Evolutionary conservation across 2,329 filamentous ascomycete genomes (phyloP).

Genomic region (Clathrospora elynae): DNA sequence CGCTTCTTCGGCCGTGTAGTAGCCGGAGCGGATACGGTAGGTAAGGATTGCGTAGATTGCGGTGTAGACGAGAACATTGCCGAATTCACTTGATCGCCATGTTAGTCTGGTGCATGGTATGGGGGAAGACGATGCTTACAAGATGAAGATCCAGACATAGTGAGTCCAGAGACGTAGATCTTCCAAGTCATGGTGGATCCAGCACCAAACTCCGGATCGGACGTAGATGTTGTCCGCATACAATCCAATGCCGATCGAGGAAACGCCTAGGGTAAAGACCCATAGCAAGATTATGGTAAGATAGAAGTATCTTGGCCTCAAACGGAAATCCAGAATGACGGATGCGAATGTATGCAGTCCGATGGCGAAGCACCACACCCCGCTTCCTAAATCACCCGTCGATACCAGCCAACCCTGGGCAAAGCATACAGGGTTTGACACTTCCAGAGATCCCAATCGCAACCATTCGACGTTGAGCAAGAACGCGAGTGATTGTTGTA

Average conservation of each 20-base stretch:
- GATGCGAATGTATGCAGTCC: slow-evolving; percentile 69
- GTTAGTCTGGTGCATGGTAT: slow-evolving; percentile 4
- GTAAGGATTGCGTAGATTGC: slow-evolving; percentile 50
- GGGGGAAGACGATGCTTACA: slow-evolving; percentile 26
- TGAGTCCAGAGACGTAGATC: slow-evolving; percentile 64
- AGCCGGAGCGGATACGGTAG: slow-evolving; percentile 45
- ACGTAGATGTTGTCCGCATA: slow-evolving; percentile 60
- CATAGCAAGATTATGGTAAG: slow-evolving; percentile 57
- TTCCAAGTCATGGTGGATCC: slow-evolving; percentile 63
- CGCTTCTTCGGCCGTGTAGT: slow-evolving; percentile 43
- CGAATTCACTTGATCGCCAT: slow-evolving; percentile 49
- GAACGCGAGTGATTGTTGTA: slow-evolving; percentile 69
- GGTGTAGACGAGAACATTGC: slow-evolving; percentile 58
- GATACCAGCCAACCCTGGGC: slow-evolving; percentile 73
- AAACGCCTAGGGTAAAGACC: slow-evolving; percentile 64
- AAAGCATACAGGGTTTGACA: slow-evolving; percentile 62
- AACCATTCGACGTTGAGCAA: slow-evolving; percentile 67
- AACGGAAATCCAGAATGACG: slow-evolving; percentile 61
- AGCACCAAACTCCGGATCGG: slow-evolving; percentile 70
- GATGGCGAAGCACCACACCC: slow-evolving; percentile 69
- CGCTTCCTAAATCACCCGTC: slow-evolving; percentile 68
- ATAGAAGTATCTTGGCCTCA: slow-evolving; percentile 60
- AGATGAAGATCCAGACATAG: slow-evolving; percentile 68
- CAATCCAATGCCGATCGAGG: slow-evolving; percentile 57
- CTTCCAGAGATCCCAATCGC: slow-evolving; percentile 58